Base-by-base conservation (phyloP, 768 basidiomycete species). In the Lepiota brunneoincarnata region DNA sequence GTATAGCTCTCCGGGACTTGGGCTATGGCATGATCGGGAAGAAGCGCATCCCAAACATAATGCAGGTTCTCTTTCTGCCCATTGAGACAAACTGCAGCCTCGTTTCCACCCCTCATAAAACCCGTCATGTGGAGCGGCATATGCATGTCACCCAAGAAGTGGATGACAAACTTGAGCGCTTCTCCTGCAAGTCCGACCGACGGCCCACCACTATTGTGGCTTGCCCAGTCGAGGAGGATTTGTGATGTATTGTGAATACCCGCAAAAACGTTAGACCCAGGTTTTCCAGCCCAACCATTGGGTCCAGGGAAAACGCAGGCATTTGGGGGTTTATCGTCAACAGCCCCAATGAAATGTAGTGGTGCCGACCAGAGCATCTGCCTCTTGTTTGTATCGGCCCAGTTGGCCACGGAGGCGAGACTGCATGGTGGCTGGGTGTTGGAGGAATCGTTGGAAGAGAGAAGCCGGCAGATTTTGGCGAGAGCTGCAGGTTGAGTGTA, bases 61-160 rank as follows among this genome's bases (percentile, higher is more conserved):
- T 40, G 39, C 39, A 40, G 91, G 28, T 84, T 40, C 9, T n/a
- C 90, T 44, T 75, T 68, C 26, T 87, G 75, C 0, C 81, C 82
- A 56, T 86, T 87, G 64, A 90, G 96, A 10, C 72, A 62, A 26
- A 94, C 91, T 62, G 84, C 84, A 58, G 77, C 79, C 4, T 80
- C 80, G 63, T 98, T 98, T 1, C 95, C 96, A 4, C 96, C 96
- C 31, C 90, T 79, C 59, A 93, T 84, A 14, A 93, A 76, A 2
- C 91, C 91, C 0, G 89, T 89, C 37, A 98, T 78, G 67, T 98
- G 96, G 49, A 98, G 74, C 4, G 96, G 96, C 80, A 88, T 85
- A 62, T 97, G 96, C 77, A 95, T 76, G 67, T 98, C 95, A 0
- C 95, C 93, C 9, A 96, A 53, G 61, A 93, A 97, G 68, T 98